Base-by-base conservation (phyloP, 441 rosid species). In the Codiaeum variegatum region DNA sequence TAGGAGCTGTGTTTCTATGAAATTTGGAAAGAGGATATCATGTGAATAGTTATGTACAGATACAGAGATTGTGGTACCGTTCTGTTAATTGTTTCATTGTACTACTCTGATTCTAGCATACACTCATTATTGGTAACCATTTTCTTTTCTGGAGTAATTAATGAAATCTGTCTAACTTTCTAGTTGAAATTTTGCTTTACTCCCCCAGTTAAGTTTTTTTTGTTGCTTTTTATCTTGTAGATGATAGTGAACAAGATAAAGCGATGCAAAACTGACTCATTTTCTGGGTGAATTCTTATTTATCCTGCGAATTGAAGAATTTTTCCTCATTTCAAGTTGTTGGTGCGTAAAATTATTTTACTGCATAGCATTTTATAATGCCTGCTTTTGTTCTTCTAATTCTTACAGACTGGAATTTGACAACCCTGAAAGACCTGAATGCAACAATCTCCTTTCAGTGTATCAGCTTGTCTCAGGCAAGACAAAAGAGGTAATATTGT, bases 241-340 rank as follows among this genome's bases (percentile, higher is more conserved):
- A 89, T 82, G 34, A 88, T 94, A 76, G 90, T 87, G n/a, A 89
- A 88, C 87, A 91, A 92, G 87, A 92, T 94, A 56, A 94, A 92
- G 76, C 86, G 97, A 64, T 94, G 97, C 94, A 92, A 92, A 85
- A 90, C 97, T 2, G 98, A 94, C 77, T 83, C 99, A n/a, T 86
- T 81, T 83, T 44, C 87, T 5, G 88, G 92, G 97, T 94, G 73
- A 81, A 64, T 74, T 71, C 75, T 77, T 44, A 31, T 62, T 67
- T 73, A 21, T 34, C 67, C 4, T 28, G 71, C 61, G 51, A 72
- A 13, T 71, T 68, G 16, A 70, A 26, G 32, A n/a, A n/a, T 58
- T 60, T 2, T 62, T 12, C 15, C 18, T 21, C 11, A 40, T 69
- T 68, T 44, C 16, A 16, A 10, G 18, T 61, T 36, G 67, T 56